Base-by-base conservation (phyloP, 371 early-diverging fungal species). In the Smittium culicis region DNA sequence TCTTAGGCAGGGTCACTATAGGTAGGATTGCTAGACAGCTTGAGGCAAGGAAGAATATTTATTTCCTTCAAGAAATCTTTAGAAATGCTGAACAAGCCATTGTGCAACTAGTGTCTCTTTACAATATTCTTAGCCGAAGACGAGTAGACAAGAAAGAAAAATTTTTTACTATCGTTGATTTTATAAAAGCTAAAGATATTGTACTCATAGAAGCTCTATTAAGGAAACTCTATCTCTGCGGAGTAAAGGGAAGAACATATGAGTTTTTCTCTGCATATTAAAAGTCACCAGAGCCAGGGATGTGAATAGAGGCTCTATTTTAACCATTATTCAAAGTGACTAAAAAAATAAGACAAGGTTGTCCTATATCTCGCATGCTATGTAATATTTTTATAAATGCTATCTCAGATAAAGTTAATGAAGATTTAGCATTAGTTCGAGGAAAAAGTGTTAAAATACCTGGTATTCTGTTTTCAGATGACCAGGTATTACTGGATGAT, bases 371-470 rank as follows among this genome's bases (percentile, higher is more conserved):
- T 29, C 60, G 11, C 5, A 27, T 59, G 5, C 60, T 59, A 29
- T 59, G 5, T 59, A 32, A 59, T 59, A 59, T 59, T 11, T 59
- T 29, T n/a, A 59, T 14, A 14, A 59, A 59, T n/a, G 60, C 5
- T 32, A 32, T 59, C 28, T 59, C n/a, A 11, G 32, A 59, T 29
- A 59, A 32, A 25, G 32, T 59, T 27, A 16, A 27, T 11, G 5
- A 11, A 14, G 25, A 29, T 25, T 29, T 32, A 59, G 5, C 32
- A 59, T n/a, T n/a, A 59, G 30, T 27, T 5, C 60, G 5, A 16
- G 60, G 60, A 14, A 59, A 25, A 5, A 25, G 25, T 45, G 20
- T 45, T 45, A 45, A 45, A 25, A 32, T 59, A 14, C 60, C 30
- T 11, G 32, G 25, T 11, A 5, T 59, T 27, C 60, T 59, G 60